These are phyloP conservation scores for Xylaria castorea DNA, from an alignment of 495 filamentous ascomycete species.

Conservation along the genomic window DNA sequence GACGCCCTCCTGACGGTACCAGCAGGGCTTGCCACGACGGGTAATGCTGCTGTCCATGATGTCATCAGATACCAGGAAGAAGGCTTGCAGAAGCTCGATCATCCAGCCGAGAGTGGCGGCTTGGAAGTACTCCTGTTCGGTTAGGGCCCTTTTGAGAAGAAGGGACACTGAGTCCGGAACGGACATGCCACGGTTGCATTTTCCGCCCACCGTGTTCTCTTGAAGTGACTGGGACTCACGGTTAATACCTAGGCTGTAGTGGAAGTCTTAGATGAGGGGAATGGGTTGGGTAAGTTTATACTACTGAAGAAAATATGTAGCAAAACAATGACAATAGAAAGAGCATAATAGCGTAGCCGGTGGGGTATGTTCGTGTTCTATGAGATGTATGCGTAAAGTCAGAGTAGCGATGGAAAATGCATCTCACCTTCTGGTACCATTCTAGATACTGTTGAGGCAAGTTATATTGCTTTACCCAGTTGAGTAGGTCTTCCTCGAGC, in stretches of 20 bases:
- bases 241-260: constrained; percentile 28
- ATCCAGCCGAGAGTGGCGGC: constrained; percentile 91
- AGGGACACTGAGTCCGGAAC: constrained; percentile 87
- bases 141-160: constrained; percentile 75
- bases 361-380: background rate
- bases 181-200: constrained; percentile 98
- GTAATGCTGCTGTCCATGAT: constrained; percentile 97
- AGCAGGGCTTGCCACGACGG: constrained; percentile 90
- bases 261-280: background rate
- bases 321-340: background rate
- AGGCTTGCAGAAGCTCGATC: constrained; percentile 96
- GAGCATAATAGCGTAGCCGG: background rate
- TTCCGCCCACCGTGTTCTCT: constrained; percentile 89
- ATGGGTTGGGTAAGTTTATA: background rate
- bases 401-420: background rate
- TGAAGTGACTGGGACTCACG: constrained; percentile 67
- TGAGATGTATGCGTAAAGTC: background rate
- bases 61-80: constrained; percentile 98
- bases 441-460: constrained; percentile 81
- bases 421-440: constrained; percentile 82
- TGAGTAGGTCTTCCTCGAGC: constrained; percentile 76
- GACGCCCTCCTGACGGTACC: constrained; percentile 87
- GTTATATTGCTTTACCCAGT: constrained; percentile 77
- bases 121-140: constrained; percentile 80
- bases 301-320: constrained; percentile 19